These are phyloP conservation scores for Vigna trinervia DNA, from an alignment of 306 rosid species.

Conservation along the genomic window DNA sequence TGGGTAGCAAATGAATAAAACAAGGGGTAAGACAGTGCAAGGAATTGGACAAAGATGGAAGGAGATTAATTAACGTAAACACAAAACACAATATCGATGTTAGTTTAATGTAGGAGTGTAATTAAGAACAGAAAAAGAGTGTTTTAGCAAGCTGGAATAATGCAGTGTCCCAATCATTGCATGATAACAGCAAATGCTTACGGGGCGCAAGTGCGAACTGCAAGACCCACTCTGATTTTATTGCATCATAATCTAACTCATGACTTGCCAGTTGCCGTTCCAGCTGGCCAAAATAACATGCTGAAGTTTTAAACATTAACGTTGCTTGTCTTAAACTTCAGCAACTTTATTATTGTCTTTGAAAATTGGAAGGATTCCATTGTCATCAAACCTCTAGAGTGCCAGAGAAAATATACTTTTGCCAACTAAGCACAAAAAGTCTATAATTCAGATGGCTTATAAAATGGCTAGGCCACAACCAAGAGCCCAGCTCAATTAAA, in stretches of 20 bases:
- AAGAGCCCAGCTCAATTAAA: not conserved
- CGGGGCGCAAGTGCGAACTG: constrained; percentile 4
- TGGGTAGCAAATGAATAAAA: too few relatives aligned
- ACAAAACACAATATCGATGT: not conserved
- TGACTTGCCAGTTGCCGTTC: constrained; percentile 5
- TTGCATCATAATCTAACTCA: not conserved
- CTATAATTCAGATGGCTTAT: not conserved
- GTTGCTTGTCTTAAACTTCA: not conserved
- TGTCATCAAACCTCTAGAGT: not conserved
- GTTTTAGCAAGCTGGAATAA: not conserved
- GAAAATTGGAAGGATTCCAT: constrained; percentile 13
- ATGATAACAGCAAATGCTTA: constrained; percentile 30
- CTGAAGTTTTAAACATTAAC: not conserved
- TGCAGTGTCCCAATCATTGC: not conserved
- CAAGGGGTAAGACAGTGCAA: too few relatives aligned
- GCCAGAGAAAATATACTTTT: not conserved
- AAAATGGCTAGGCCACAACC: constrained; percentile 34
- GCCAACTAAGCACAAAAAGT: constrained; percentile 16
- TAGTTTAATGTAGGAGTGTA: not conserved
- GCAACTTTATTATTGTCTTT: not conserved
- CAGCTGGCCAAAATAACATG: constrained; percentile 15
- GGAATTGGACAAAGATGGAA: not conserved
- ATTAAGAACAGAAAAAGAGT: not conserved
- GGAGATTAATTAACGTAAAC: not conserved
- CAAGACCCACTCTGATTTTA: constrained; percentile 13